Conservation (phyloP, 805 yeast genomes). For the Candida pseudofarinosa region DNA sequence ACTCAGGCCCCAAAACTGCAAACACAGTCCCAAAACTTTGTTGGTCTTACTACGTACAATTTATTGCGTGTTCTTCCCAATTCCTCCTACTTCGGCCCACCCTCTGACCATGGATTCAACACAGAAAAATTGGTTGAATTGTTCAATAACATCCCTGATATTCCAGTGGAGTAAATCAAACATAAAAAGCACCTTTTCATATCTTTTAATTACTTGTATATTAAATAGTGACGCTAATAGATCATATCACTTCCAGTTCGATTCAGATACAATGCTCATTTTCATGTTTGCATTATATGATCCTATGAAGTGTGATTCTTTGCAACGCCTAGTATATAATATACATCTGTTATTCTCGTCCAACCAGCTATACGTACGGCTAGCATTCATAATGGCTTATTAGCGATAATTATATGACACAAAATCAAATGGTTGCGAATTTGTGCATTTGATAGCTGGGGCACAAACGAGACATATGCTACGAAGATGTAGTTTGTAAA, state of each 20-base stretch:
- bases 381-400: too few relatives aligned
- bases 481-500: too few relatives aligned
- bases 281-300: neutral
- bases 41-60: constrained; percentile 34
- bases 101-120: constrained; percentile 50
- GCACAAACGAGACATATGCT: too few relatives aligned
- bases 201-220: neutral
- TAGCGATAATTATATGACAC: too few relatives aligned
- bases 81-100: constrained; percentile 48
- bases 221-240: neutral
- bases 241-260: neutral
- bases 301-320: too few relatives aligned
- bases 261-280: neutral
- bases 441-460: neutral
- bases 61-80: constrained; percentile 58
- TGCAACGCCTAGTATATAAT: too few relatives aligned
- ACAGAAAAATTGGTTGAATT: constrained; percentile 47
- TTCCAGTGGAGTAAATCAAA: constrained; percentile 4
- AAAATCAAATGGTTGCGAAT: constrained; percentile 4
- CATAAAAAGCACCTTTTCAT: neutral
- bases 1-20: constrained; percentile 1
- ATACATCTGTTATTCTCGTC: too few relatives aligned
- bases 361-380: too few relatives aligned
- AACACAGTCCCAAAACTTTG: constrained; percentile 21
- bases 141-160: constrained; percentile 27